Base-by-base conservation (phyloP, 176 grass and related monocot genomes). In the Musa schizocarpa region DNA sequence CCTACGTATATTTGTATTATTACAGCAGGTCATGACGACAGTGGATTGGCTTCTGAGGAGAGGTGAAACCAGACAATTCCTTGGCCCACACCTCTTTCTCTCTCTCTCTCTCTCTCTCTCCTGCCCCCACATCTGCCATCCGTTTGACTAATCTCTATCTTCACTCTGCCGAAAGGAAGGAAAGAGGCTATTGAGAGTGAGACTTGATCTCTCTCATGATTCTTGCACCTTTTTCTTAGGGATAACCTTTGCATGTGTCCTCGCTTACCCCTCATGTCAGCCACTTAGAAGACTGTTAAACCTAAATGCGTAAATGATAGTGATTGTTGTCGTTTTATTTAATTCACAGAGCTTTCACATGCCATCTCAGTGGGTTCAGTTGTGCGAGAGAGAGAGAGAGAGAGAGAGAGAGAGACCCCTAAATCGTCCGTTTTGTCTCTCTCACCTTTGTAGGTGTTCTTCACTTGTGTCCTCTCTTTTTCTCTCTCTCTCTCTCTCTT, bases 281-380 rank as follows among this genome's bases (percentile, higher is more conserved):
- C 20, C 6, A n/a, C 20, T n/a, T 62, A 24, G 10, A 62, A 19
- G 34, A 62, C 72, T 67, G 64, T 71, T 55, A 76, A 83, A 84
- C 70, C 69, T 71, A 89, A 81, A 68, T 78, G 81, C 71, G 86
- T 71, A 43, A 77, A 65, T 62, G 89, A 89, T 74, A 69, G 86
- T 65, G 92, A 92, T 74, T 83, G 86, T 82, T 68, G 68, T 80
- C 63, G 10, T 20, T 48, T 76, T 50, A 50, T 49, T 76, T 5
- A 5, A 43, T 43, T 43, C 34, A 43, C 4, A 43, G 34, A 43
- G 34, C 34, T 43, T 43, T 43, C 34, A 43, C 34, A 43, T 43
- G 34, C 26, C 62, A 59, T 43, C 34, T 43, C 34, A 43, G 4
- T 5, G 80, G 80, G 34, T 43, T 43, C 34, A 43, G 34, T 43